phyloP scores from a whole-genome alignment of 208 protist genomes.

The Leishmania gerbilli region DNA sequence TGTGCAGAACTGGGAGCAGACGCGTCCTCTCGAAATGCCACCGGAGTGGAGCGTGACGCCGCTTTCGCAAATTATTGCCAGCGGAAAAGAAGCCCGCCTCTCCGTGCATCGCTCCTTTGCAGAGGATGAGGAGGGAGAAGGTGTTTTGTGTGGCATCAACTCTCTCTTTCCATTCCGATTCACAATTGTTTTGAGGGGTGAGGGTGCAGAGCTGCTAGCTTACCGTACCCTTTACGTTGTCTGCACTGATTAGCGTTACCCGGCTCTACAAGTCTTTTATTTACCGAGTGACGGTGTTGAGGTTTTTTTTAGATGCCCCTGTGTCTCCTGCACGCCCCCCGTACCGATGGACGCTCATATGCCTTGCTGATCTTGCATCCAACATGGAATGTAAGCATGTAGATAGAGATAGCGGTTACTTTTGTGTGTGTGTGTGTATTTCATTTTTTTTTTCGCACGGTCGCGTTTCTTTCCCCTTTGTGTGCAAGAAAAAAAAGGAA shows the following conservation, averaged over 20 bases:
- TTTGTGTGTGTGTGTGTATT: neutral
- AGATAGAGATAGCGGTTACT: neutral
- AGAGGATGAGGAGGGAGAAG: neutral
- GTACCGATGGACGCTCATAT: neutral
- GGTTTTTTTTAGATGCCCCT: neutral
- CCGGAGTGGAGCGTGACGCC: slow-evolving; percentile 20
- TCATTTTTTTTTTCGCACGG: slow-evolving; percentile 6
- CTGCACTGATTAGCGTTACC: slow-evolving; percentile 13
- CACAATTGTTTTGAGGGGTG: slow-evolving; percentile 27
- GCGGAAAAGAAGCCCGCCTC: slow-evolving; percentile 18
- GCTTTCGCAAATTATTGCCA: slow-evolving; percentile 3
- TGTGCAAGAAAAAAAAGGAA: neutral
- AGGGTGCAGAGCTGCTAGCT: slow-evolving; percentile 2
- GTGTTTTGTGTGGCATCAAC: neutral
- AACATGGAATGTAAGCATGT: neutral
- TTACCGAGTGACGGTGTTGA: neutral
- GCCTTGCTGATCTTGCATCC: neutral
- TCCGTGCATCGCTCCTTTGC: slow-evolving; percentile 9
- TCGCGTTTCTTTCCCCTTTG: neutral
- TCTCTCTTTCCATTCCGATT: slow-evolving; percentile 31
- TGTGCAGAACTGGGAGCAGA: slow-evolving; percentile 32
- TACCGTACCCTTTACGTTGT: slow-evolving; percentile 26
- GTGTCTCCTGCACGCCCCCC: neutral
- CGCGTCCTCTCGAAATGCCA: slow-evolving; percentile 9
- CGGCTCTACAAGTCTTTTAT: neutral